Evolutionary conservation across 2,329 filamentous ascomycete species (phyloP).

Genomic region (Talaromyces sp.): DNA sequence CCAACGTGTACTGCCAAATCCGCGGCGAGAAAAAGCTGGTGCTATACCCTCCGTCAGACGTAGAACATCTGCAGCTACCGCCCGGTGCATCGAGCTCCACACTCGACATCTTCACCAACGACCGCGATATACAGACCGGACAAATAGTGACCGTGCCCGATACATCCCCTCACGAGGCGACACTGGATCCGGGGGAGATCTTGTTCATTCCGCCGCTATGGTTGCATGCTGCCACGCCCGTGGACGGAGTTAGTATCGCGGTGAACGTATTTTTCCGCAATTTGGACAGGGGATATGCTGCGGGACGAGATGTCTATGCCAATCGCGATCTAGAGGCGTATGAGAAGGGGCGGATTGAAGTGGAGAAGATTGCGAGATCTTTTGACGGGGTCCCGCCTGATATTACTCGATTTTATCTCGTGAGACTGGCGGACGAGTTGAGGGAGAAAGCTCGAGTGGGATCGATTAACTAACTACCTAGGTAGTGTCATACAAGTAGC

Average conservation of each 20-base stretch:
- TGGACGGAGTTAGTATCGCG: conserved; percentile 60
- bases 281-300: conserved; percentile 63
- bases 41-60: conserved; percentile 74
- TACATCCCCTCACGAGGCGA: conserved; percentile 64
- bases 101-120: conserved; percentile 62
- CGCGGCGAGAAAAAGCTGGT: conserved; percentile 67
- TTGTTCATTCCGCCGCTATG: conserved; percentile 79
- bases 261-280: conserved; percentile 89
- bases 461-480: conserved; percentile 19
- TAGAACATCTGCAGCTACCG: conserved; percentile 64
- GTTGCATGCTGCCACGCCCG: conserved; percentile 63
- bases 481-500: neutral
- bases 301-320: conserved; percentile 79
- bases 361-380: conserved; percentile 57
- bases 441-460: conserved; percentile 29
- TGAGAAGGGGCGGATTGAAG: conserved; percentile 71
- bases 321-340: conserved; percentile 82
- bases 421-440: conserved; percentile 68
- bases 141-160: conserved; percentile 54
- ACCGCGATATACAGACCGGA: conserved; percentile 33
- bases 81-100: conserved; percentile 77
- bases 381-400: conserved; percentile 57
- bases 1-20: conserved; percentile 80
- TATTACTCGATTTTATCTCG: conserved; percentile 70
- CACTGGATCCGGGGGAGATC: conserved; percentile 67